Evolutionary conservation across 768 basidiomycete species (phyloP).

Genomic region (Tephrocybe sp.): DNA sequence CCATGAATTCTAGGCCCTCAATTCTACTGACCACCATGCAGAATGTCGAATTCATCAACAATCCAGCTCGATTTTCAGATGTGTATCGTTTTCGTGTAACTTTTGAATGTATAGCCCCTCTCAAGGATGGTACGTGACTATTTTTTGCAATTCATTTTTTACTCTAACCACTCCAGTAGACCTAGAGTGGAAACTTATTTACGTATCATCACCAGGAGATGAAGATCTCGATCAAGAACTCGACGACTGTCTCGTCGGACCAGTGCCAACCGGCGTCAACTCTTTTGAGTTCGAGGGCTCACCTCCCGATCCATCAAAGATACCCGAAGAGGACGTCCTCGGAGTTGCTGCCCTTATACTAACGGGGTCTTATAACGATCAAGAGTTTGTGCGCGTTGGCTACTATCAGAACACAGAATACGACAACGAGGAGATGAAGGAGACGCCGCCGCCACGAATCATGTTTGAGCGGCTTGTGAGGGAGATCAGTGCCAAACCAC

Average conservation of each 20-base stretch:
- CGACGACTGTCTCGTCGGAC: conserved; percentile 96
- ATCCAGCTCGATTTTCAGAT: conserved; percentile 90
- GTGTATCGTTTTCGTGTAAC: conserved; percentile 92
- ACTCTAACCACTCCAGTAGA: conserved; percentile 46
- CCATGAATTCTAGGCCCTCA: conserved; percentile 18
- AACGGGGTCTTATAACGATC: conserved; percentile 93
- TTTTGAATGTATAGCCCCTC: conserved; percentile 92
- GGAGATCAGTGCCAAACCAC: conserved; percentile 87
- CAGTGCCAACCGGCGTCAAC: conserved; percentile 95
- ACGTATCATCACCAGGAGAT: conserved; percentile 91
- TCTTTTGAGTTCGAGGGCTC: conserved; percentile 95
- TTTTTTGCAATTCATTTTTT: not conserved
- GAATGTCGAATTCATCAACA: conserved; percentile 91
- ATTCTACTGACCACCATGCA: conserved; percentile 23
- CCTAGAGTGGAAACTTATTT: conserved; percentile 97
- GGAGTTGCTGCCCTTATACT: conserved; percentile 97
- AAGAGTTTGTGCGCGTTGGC: conserved; percentile 98
- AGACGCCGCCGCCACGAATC: conserved; percentile 65
- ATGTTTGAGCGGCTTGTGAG: conserved; percentile 79
- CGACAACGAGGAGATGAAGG: conserved; percentile 90
- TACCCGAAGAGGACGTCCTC: conserved; percentile 87
- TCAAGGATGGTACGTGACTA: conserved; percentile 70
- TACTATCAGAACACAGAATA: conserved; percentile 99
- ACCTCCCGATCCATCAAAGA: conserved; percentile 79
- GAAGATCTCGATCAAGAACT: conserved; percentile 95